A percentile compares a stretch with the other conserved stretches of the same genome.
Evolutionary conservation across 2,329 filamentous ascomycete species (phyloP).

Genomic region (Penicillium sp.): DNA sequence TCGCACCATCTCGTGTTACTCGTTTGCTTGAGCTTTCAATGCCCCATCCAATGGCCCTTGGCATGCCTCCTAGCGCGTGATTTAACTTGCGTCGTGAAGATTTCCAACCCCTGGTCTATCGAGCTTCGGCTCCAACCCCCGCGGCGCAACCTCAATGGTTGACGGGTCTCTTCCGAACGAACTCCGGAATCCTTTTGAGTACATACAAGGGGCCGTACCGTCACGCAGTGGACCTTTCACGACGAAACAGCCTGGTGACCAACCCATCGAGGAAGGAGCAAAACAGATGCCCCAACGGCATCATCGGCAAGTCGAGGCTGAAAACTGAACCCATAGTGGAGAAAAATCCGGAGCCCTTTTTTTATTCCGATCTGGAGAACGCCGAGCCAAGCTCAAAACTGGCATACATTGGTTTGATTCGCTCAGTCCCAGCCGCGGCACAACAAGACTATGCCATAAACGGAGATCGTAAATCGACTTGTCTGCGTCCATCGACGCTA

Average conservation of each 20-base stretch:
- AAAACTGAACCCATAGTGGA: constrained; percentile 4
- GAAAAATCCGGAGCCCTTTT: constrained; percentile 9
- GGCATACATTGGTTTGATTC: constrained; percentile 16
- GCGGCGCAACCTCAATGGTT: constrained; percentile 5
- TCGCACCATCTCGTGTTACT: constrained; percentile 23
- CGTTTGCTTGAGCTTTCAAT: constrained; percentile 6
- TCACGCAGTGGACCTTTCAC: constrained; percentile 1
- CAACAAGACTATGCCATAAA: constrained; percentile 2
- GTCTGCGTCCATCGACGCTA: constrained; percentile 16
- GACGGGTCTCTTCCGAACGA: constrained; percentile 1
- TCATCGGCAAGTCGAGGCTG: neutral
- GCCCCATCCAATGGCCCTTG: neutral
- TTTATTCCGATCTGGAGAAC: constrained; percentile 18
- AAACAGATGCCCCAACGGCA: neutral
- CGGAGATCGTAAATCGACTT: constrained; percentile 15
- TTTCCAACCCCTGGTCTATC: neutral
- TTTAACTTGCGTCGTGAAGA: constrained; percentile 3
- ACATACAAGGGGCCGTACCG: neutral
- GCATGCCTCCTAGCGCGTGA: constrained; percentile 5
- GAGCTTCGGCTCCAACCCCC: constrained; percentile 4
- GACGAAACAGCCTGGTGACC: constrained; percentile 2
- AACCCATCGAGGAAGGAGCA: neutral
- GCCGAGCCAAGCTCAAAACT: constrained; percentile 13
- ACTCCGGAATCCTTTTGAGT: neutral
- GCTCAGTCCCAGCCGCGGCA: constrained; percentile 7